Conservation (phyloP, 129 eudicot genomes). For the Centaurea solstitialis region DNA sequence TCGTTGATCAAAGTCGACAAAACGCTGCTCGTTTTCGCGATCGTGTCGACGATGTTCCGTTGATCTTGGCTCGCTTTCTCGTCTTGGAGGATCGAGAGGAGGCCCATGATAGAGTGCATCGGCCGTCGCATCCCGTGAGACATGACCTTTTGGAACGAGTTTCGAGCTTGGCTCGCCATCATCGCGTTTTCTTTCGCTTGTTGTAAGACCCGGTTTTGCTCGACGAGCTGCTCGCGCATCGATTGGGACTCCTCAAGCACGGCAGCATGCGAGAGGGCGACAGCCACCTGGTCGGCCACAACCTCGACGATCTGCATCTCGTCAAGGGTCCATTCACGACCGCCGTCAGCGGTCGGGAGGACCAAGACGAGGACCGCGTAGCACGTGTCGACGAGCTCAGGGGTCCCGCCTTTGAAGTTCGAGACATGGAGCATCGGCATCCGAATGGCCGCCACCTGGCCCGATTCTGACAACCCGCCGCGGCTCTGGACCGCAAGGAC, state of each 20-base stretch:
- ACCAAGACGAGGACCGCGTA: slow-evolving; percentile 77
- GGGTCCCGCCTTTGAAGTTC: slow-evolving; percentile 89
- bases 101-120: slow-evolving; percentile 85
- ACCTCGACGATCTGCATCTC: slow-evolving; percentile 85
- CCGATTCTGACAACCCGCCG: slow-evolving; percentile 56
- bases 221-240: slow-evolving; percentile 74
- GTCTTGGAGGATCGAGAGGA: slow-evolving; percentile 60
- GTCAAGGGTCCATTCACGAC: slow-evolving; percentile 50
- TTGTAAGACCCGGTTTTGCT: slow-evolving; percentile 68
- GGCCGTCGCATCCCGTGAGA: slow-evolving; percentile 92
- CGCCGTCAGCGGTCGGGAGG: slow-evolving; percentile 47
- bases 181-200: slow-evolving; percentile 80
- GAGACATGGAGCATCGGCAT: slow-evolving; percentile 92
- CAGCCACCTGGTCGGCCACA: slow-evolving; percentile 95
- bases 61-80: slow-evolving; percentile 54
- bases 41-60: slow-evolving; percentile 53
- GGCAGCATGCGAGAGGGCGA: slow-evolving; percentile 82
- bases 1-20: slow-evolving; percentile 72
- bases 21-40: slow-evolving; percentile 62
- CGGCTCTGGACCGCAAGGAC: slow-evolving; percentile 64
- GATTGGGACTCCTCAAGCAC: slow-evolving; percentile 86
- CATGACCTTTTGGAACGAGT: slow-evolving; percentile 79
- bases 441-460: slow-evolving; percentile 83
- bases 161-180: slow-evolving; percentile 88
- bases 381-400: slow-evolving; percentile 63